Base-by-base conservation (phyloP, 495 filamentous ascomycete genomes). In the Aspergillus asperescens region DNA sequence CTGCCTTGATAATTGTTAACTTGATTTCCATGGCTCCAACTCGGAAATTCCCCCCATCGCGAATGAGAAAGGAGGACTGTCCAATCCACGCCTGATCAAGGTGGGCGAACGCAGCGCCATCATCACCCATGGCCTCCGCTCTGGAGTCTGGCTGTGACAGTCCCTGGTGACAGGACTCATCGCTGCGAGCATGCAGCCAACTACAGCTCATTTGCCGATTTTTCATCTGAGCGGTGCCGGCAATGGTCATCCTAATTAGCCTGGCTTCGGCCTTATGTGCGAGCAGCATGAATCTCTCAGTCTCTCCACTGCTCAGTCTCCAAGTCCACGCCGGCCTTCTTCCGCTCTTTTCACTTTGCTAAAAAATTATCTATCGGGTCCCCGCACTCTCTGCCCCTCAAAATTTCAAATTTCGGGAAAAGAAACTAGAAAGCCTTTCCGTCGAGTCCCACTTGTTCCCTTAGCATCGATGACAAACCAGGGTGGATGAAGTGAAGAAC, bases 241-340 rank as follows among this genome's bases (percentile, higher is more conserved):
- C n/a, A n/a, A n/a, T n/a, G n/a, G n/a, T n/a, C n/a, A n/a, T n/a
- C n/a, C n/a, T n/a, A n/a, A n/a, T n/a, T n/a, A n/a, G n/a, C n/a
- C n/a, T 45, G 13, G 43, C 18, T 6, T 53, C 55, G 55, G 55
- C 29, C 38, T 57, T 57, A 38, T 57, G 44, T 57, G 55, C 55
- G 55, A 57, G 28, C n/a, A n/a, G n/a, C 22, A 19, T 24, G 28
- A 29, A 8, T 42, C 44, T 48, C 1, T 48, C 10, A 4, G n/a
- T n/a, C n/a, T 22, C 32, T 35, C n/a, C 32, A 35, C 5, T 35
- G 32, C 16, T n/a, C n/a, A 15, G 19, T 24, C 38, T 46, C 41
- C 41, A 27, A 15, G 22, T 29, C 27, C 22, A 22, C 19, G 24
- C 46, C 22, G 35, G 39, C 19, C 16, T 51, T 28, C 3, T 16